These are phyloP conservation scores for Penicillium crustosum DNA, from an alignment of 2,329 filamentous ascomycete genomes.

Conservation along the genomic window DNA sequence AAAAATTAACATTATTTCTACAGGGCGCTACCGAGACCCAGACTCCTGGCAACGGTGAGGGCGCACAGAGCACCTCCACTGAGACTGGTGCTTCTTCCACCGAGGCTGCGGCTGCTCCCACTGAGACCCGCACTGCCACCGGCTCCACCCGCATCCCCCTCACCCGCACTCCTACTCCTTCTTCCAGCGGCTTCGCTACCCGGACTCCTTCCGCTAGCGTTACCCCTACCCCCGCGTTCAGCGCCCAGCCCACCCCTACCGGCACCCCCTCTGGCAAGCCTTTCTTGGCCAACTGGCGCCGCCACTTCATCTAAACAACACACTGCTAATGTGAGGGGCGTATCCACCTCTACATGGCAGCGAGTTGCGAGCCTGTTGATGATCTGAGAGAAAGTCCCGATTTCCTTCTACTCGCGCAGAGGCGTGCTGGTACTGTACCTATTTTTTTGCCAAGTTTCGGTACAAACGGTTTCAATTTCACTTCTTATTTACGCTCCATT, in stretches of 20 bases:
- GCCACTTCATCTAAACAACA: slow-evolving; percentile 23
- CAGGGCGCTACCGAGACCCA: slow-evolving; percentile 7
- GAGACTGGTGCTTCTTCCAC: slow-evolving; percentile 7
- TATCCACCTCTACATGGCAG: background rate
- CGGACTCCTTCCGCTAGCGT: slow-evolving; percentile 20
- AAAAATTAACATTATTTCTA: background rate
- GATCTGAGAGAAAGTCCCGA: slow-evolving; percentile 15
- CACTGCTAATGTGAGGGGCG: slow-evolving; percentile 4
- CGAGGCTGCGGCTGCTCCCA: background rate
- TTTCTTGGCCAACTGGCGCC: slow-evolving; percentile 29
- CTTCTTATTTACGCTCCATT: slow-evolving; percentile 17
- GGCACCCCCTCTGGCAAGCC: slow-evolving; percentile 30
- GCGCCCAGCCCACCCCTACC: slow-evolving; percentile 4
- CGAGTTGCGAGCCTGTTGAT: slow-evolving; percentile 12
- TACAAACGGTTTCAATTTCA: slow-evolving; percentile 16
- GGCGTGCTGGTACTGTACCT: slow-evolving; percentile 31
- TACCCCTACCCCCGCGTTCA: slow-evolving; percentile 1
- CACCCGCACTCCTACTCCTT: slow-evolving; percentile 8
- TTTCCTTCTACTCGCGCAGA: slow-evolving; percentile 20
- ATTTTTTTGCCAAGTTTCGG: slow-evolving; percentile 18
- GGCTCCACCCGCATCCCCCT: slow-evolving; percentile 19
- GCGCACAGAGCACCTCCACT: slow-evolving; percentile 1
- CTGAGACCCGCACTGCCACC: slow-evolving; percentile 13
- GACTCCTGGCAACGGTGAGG: slow-evolving; percentile 2
- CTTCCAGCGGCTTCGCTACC: slow-evolving; percentile 33